Conservation (phyloP, 371 early-diverging fungal species). For the Rhizomucor miehei region DNA sequence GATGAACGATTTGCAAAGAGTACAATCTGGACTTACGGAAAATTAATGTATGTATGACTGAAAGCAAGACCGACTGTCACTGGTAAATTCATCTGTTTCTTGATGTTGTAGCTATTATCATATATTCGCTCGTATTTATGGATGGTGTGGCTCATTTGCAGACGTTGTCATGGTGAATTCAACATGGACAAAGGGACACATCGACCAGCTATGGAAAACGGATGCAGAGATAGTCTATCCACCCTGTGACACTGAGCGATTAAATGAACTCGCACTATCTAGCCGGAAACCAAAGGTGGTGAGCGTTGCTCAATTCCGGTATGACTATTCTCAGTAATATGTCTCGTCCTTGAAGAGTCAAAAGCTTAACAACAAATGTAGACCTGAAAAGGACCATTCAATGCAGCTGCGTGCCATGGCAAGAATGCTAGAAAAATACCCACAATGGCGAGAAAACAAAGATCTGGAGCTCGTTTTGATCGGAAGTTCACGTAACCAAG, state of each 20-base stretch:
- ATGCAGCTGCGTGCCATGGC: conserved; percentile 80
- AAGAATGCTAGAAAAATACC: conserved; percentile 47
- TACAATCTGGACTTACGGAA: conserved; percentile 56
- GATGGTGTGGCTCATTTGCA: conserved; percentile 75
- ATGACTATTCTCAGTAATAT: neutral
- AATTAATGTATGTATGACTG: conserved; percentile 52
- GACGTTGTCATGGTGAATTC: conserved; percentile 88
- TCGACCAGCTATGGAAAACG: conserved; percentile 71
- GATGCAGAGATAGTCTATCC: conserved; percentile 82
- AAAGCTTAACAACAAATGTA: conserved; percentile 10
- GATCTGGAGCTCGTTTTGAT: conserved; percentile 56
- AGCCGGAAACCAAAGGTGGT: conserved; percentile 61
- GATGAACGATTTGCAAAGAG: conserved; percentile 50
- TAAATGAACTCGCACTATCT: conserved; percentile 49
- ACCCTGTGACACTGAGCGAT: conserved; percentile 83
- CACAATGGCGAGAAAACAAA: conserved; percentile 35
- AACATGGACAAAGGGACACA: conserved; percentile 92
- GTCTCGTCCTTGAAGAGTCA: neutral
- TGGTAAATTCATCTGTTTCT: neutral
- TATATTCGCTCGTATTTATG: conserved; percentile 73
- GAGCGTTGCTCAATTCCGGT: conserved; percentile 93
- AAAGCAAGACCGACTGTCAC: neutral
- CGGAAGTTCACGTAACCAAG: conserved; percentile 82
- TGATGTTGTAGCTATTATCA: conserved; percentile 67
- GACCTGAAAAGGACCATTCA: conserved; percentile 93